These are phyloP conservation scores for Pezicula carpinea DNA, from an alignment of 2,329 filamentous ascomycete species.

Conservation along the genomic window DNA sequence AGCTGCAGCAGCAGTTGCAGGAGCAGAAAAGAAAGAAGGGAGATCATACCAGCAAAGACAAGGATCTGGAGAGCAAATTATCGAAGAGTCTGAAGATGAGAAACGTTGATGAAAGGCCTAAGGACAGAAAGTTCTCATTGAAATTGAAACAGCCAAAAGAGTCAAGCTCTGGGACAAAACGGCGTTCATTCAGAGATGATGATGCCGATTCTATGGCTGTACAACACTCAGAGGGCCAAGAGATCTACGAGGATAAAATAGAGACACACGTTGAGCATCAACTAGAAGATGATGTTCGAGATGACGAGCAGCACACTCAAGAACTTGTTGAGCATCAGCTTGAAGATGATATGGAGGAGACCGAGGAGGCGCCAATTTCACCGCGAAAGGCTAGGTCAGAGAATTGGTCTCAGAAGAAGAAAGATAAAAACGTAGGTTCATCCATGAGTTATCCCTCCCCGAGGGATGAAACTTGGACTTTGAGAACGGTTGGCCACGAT, in stretches of 20 bases:
- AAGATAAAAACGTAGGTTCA: neutral
- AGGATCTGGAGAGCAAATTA: neutral
- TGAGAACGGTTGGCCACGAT: neutral
- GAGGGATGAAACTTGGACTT: neutral
- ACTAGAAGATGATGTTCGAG: too few species aligned
- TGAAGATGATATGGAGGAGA: too few species aligned
- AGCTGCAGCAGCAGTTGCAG: slow-evolving; percentile 11
- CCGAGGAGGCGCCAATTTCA: too few species aligned
- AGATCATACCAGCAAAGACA: slow-evolving; percentile 4
- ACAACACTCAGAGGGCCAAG: too few species aligned
- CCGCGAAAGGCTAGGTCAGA: neutral
- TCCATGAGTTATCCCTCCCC: too few species aligned
- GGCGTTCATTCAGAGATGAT: too few species aligned
- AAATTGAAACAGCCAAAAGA: neutral
- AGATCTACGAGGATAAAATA: too few species aligned
- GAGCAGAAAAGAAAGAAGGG: slow-evolving; percentile 7
- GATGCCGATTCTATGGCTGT: too few species aligned
- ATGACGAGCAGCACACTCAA: too few species aligned
- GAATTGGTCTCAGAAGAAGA: neutral
- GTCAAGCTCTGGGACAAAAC: neutral
- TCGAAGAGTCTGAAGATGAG: neutral
- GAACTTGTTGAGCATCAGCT: too few species aligned
- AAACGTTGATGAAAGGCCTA: neutral
- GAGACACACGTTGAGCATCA: too few species aligned
- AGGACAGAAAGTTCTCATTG: neutral